Percentiles rank a stretch among this genome's conserved stretches.
phyloP scores from a whole-genome alignment of 2,329 filamentous ascomycete species.

The Nothophoma quercina region DNA sequence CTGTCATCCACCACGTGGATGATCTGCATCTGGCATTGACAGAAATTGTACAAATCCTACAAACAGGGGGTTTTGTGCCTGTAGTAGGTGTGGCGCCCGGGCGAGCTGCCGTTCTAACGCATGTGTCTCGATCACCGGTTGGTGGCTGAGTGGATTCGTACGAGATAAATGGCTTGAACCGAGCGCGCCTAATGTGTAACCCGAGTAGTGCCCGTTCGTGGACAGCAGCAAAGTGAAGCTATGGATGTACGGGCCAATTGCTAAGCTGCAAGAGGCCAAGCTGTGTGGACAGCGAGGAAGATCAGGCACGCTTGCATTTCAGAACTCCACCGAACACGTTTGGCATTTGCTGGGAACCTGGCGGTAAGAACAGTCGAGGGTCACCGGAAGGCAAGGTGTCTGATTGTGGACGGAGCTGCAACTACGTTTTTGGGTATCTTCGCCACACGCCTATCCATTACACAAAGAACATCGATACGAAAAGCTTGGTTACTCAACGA shows the following conservation, averaged over 20 bases:
- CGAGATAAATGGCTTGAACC: slow-evolving; percentile 20
- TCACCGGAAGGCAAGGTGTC: slow-evolving; percentile 10
- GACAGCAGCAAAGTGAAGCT: slow-evolving; percentile 25
- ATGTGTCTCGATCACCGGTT: slow-evolving; percentile 8
- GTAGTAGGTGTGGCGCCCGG: slow-evolving; percentile 17
- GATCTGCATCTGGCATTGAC: slow-evolving; percentile 3
- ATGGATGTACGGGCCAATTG: slow-evolving; percentile 18
- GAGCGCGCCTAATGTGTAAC: slow-evolving; percentile 14
- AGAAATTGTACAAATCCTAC: slow-evolving; percentile 1
- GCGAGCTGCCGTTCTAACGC: slow-evolving; percentile 17
- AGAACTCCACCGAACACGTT: slow-evolving; percentile 31
- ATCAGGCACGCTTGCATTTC: slow-evolving; percentile 34
- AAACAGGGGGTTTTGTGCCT: slow-evolving; percentile 2
- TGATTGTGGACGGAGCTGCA: not conserved
- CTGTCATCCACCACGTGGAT: slow-evolving; percentile 16
- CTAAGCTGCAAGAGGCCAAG: slow-evolving; percentile 26
- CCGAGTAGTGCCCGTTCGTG: slow-evolving; percentile 28
- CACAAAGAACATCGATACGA: not conserved
- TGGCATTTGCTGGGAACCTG: slow-evolving; percentile 21
- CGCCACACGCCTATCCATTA: not conserved
- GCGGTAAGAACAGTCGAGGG: slow-evolving; percentile 4
- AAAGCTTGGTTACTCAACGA: slow-evolving; percentile 8
- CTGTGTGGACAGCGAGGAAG: slow-evolving; percentile 20
- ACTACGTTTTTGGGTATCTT: not conserved
- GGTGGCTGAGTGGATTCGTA: slow-evolving; percentile 24